Conservation (phyloP, 768 basidiomycete genomes). For the Porpolomopsis calyptriformis region DNA sequence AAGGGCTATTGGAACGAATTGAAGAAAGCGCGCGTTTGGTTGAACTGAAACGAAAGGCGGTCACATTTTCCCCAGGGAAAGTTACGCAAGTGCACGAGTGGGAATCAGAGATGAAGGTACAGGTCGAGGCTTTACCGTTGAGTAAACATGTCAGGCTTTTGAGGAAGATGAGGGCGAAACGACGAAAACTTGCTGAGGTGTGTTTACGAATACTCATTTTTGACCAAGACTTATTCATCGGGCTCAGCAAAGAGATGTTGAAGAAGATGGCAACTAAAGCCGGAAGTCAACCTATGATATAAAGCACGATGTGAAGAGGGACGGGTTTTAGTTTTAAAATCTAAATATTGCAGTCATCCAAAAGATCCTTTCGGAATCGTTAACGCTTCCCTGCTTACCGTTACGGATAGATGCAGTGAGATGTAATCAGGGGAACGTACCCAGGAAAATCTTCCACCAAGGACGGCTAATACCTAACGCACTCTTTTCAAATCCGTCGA, state of each 20-base stretch:
- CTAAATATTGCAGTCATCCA: no score
- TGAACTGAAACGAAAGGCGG: slow-evolving; percentile 54
- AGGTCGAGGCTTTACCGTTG: slow-evolving; percentile 63
- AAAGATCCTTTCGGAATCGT: not conserved
- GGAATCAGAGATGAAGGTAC: slow-evolving; percentile 49
- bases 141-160: slow-evolving; percentile 74
- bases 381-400: no score
- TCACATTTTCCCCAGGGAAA: slow-evolving; percentile 68
- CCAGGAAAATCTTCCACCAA: slow-evolving; percentile 79
- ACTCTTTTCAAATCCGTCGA: slow-evolving; percentile 67
- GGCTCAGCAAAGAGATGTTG: no score
- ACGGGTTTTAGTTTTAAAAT: no score
- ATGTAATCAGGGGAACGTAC: slow-evolving; percentile 46
- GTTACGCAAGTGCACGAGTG: slow-evolving; percentile 60
- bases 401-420: no score
- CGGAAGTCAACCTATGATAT: no score
- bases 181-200: slow-evolving; percentile 61
- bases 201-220: not conserved
- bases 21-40: slow-evolving; percentile 80
- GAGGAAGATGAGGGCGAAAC: slow-evolving; percentile 70
- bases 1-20: slow-evolving; percentile 73
- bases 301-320: no score
- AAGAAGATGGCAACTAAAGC: no score
- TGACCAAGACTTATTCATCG: not conserved
- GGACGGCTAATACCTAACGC: slow-evolving; percentile 66